phyloP scores from a whole-genome alignment of 331 rosid genomes.

The Dryas integrifolia region DNA sequence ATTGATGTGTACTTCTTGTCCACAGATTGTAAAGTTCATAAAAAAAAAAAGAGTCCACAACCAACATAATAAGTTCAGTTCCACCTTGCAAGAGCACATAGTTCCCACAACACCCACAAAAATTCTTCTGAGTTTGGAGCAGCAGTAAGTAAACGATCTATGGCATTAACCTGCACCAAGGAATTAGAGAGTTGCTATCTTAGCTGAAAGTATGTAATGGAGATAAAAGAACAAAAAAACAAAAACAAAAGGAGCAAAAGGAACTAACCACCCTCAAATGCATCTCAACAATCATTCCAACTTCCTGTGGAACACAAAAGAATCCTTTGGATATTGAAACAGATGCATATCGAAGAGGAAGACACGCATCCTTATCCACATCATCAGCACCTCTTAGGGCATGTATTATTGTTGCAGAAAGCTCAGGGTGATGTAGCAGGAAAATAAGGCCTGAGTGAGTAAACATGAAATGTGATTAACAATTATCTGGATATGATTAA shows the following conservation, averaged over 20 bases:
- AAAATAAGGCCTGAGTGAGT: slow-evolving; percentile 71
- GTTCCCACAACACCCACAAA: slow-evolving; percentile 95
- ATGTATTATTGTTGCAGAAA: slow-evolving; percentile 66
- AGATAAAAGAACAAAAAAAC: slow-evolving; percentile 4
- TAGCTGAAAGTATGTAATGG: slow-evolving; percentile 11
- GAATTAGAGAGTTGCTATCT: slow-evolving; percentile 24
- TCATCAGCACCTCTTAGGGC: slow-evolving; percentile 63
- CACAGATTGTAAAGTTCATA: too few species aligned
- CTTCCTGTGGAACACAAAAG: slow-evolving; percentile 74
- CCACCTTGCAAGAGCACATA: slow-evolving; percentile 82
- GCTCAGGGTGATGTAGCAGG: slow-evolving; percentile 81
- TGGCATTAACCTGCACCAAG: slow-evolving; percentile 66
- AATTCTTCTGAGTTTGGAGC: slow-evolving; percentile 77
- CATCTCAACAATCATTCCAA: slow-evolving; percentile 68
- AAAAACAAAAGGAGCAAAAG: slow-evolving; percentile 15
- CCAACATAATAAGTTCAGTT: slow-evolving; percentile 13
- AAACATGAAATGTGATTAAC: slow-evolving; percentile 29
- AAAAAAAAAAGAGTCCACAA: not conserved
- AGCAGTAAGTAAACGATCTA: slow-evolving; percentile 81
- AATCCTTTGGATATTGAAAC: slow-evolving; percentile 77
- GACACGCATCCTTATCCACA: slow-evolving; percentile 65
- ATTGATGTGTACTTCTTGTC: too few species aligned
- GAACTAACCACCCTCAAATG: slow-evolving; percentile 89
- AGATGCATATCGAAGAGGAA: slow-evolving; percentile 89
- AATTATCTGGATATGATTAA: slow-evolving; percentile 5